These are phyloP conservation scores for Kodamaea fukazawae DNA, from an alignment of 805 yeast species.

Conservation along the genomic window DNA sequence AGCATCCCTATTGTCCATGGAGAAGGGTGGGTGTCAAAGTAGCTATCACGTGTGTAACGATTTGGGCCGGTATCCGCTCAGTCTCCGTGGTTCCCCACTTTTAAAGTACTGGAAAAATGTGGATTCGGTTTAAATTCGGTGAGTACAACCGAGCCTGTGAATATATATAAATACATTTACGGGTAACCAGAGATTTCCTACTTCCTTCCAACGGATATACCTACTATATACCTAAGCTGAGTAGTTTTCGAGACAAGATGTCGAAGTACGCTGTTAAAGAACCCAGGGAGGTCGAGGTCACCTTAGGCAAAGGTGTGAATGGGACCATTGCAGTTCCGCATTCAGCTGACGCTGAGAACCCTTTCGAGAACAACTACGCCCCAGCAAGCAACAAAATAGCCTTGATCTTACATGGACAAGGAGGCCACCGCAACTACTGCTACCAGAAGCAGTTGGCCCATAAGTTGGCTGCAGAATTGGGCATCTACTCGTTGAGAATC, in stretches of 20 bases:
- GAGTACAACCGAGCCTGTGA: too few species aligned
- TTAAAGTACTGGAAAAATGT: too few species aligned
- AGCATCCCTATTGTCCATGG: constrained; percentile 11
- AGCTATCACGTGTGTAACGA: neutral
- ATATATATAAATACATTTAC: too few species aligned
- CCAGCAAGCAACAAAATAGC: constrained; percentile 52
- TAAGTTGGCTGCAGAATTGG: constrained; percentile 53
- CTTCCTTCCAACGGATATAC: too few species aligned
- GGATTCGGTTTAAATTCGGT: too few species aligned
- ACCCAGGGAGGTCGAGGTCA: constrained; percentile 37
- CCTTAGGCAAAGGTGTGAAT: constrained; percentile 30
- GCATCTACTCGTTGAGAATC: constrained; percentile 66
- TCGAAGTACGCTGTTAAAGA: constrained; percentile 2
- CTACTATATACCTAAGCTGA: too few species aligned
- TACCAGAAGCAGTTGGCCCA: constrained; percentile 66
- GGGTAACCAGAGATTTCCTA: too few species aligned
- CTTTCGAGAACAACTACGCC: constrained; percentile 24
- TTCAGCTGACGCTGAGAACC: constrained; percentile 22
- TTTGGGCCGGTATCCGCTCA: neutral
- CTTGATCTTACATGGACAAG: constrained; percentile 77
- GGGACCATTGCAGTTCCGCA: constrained; percentile 42
- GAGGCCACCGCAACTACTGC: constrained; percentile 79
- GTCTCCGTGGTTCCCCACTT: too few species aligned
- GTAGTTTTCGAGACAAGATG: neutral
- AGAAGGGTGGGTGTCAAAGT: neutral